A percentile compares a stretch with the other conserved stretches of the same genome.
phyloP scores from a whole-genome alignment of 495 filamentous ascomycete genomes.

The Trichoderma virens region DNA sequence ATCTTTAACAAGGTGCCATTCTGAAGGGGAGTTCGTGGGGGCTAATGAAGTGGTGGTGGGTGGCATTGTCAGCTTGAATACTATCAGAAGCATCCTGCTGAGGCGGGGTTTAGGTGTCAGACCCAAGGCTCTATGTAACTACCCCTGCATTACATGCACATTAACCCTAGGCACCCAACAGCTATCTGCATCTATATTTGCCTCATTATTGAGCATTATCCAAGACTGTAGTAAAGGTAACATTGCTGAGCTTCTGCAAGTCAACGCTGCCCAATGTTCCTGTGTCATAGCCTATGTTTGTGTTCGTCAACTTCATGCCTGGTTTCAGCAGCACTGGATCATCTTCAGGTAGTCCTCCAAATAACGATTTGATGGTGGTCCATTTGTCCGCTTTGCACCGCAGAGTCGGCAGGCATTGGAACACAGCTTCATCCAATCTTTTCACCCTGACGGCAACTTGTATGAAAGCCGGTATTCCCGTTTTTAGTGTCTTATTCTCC shows the following conservation, averaged over 20 bases:
- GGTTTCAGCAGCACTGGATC: conserved; percentile 10
- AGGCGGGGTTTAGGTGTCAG: too few species aligned
- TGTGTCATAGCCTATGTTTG: conserved; percentile 1
- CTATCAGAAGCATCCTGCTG: too few species aligned
- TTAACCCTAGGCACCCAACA: too few species aligned
- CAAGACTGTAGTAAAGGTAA: conserved; percentile 7
- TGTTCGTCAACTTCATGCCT: conserved; percentile 1
- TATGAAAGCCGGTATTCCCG: background rate
- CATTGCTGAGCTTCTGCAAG: conserved; percentile 7
- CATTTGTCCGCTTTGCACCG: conserved; percentile 11
- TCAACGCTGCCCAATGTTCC: background rate
- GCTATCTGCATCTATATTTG: background rate
- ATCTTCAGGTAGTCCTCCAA: conserved; percentile 4
- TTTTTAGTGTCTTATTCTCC: conserved; percentile 9
- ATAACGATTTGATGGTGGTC: background rate
- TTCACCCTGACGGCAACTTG: conserved; percentile 4
- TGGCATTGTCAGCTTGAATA: too few species aligned
- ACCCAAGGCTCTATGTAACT: too few species aligned
- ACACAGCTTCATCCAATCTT: conserved; percentile 8
- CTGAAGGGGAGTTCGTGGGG: too few species aligned
- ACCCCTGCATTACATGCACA: too few species aligned
- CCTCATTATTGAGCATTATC: background rate
- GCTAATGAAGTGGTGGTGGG: too few species aligned
- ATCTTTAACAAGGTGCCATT: too few species aligned
- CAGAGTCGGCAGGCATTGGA: conserved; percentile 7